A percentile compares a stretch with the other conserved stretches of the same genome.
Evolutionary conservation across 768 basidiomycete genomes (phyloP).

Genomic region (Mycena polygramma): DNA sequence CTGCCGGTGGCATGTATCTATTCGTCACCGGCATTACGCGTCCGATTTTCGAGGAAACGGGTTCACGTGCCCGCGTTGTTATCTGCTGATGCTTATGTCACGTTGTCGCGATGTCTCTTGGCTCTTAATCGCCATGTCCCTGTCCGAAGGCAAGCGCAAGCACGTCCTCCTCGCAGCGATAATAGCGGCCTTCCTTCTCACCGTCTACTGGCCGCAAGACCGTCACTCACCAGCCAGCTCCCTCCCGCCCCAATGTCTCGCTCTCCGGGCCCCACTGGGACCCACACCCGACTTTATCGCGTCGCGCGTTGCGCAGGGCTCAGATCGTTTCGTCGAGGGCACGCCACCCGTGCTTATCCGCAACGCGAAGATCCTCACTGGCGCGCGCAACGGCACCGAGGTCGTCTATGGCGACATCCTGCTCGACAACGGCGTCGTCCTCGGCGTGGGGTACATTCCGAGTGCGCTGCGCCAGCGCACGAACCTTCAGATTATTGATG

Average conservation of each 20-base stretch:
- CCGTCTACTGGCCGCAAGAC: too few species aligned
- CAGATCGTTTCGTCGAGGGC: slow-evolving; percentile 67
- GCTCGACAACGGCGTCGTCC: slow-evolving; percentile 61
- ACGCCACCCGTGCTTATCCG: slow-evolving; percentile 63
- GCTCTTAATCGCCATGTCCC: too few species aligned
- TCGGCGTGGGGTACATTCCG: slow-evolving; percentile 55
- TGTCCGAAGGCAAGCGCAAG: too few species aligned
- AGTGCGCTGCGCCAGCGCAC: slow-evolving; percentile 30
- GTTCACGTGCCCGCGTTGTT: too few species aligned
- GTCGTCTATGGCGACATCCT: slow-evolving; percentile 63
- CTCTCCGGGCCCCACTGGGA: slow-evolving; percentile 12
- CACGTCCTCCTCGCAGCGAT: too few species aligned
- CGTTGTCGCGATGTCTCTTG: too few species aligned
- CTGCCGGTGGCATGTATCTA: too few species aligned
- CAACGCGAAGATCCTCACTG: slow-evolving; percentile 78
- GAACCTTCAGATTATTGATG: slow-evolving; percentile 27
- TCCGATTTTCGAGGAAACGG: too few species aligned
- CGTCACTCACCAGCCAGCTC: background rate
- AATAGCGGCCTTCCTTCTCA: too few species aligned
- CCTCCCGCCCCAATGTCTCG: slow-evolving; percentile 10
- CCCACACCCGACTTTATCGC: slow-evolving; percentile 12
- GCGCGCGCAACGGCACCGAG: slow-evolving; percentile 60
- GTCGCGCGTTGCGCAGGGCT: slow-evolving; percentile 43
- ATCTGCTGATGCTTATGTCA: too few species aligned
- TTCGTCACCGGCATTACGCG: too few species aligned